Percentiles rank a stretch among this genome's conserved stretches.
These are phyloP conservation scores for Lodderomyces parapsilosis DNA, from an alignment of 1,139 yeast genomes.

Conservation along the genomic window DNA sequence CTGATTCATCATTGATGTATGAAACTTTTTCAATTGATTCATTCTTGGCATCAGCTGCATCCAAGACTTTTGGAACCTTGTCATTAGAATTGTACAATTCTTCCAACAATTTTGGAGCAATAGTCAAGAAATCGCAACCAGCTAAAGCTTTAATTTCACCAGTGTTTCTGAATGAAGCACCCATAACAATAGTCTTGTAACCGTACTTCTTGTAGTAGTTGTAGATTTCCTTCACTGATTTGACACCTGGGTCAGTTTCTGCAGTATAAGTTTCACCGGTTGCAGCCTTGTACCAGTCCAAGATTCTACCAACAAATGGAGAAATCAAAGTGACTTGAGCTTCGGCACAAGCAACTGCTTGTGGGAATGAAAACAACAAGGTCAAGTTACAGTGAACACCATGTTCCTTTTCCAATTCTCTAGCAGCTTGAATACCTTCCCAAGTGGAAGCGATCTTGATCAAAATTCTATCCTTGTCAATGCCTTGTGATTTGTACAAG, in stretches of 20 bases:
- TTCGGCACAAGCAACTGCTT: slow-evolving; percentile 99
- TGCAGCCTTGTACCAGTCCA: slow-evolving; percentile 96
- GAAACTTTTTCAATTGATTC: slow-evolving; percentile 68
- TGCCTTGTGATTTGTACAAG: slow-evolving; percentile 80
- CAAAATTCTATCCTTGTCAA: slow-evolving; percentile 82
- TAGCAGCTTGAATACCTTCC: slow-evolving; percentile 99
- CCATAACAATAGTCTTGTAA: slow-evolving; percentile 98
- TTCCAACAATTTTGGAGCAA: slow-evolving; percentile 90
- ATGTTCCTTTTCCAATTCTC: slow-evolving; percentile 87
- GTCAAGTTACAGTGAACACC: slow-evolving; percentile 96
- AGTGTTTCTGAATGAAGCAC: slow-evolving; percentile 98
- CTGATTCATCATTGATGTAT: slow-evolving; percentile 80
- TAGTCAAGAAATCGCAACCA: slow-evolving; percentile 95
- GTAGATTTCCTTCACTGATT: slow-evolving; percentile 82
- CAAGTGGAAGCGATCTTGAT: slow-evolving; percentile 97
- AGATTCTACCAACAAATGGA: slow-evolving; percentile 98
- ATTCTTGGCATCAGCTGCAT: slow-evolving; percentile 54
- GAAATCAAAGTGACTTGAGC: slow-evolving; percentile 95
- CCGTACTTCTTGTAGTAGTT: slow-evolving; percentile 98
- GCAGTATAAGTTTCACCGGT: slow-evolving; percentile 85
- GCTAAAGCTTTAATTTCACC: slow-evolving; percentile 97
- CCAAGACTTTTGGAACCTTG: slow-evolving; percentile 77
- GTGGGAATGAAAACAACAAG: slow-evolving; percentile 88
- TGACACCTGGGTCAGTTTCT: slow-evolving; percentile 94
- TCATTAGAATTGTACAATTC: slow-evolving; percentile 78